These are phyloP conservation scores for Isatis lusitanica DNA, from an alignment of 441 rosid species.

Conservation along the genomic window DNA sequence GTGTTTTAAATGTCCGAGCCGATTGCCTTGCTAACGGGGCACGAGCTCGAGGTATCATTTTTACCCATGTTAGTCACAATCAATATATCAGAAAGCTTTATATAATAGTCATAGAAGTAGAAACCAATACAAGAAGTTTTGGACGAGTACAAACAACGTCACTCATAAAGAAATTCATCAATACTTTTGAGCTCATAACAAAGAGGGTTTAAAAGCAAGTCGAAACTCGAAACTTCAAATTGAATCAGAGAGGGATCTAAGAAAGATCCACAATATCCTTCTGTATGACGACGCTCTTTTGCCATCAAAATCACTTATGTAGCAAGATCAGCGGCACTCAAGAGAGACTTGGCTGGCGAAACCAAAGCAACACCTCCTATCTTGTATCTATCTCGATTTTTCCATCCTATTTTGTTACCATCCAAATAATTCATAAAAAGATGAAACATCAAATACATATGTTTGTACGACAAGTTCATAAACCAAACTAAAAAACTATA, in stretches of 20 bases:
- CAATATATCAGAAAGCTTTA: neutral
- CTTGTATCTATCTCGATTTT: too few relatives aligned
- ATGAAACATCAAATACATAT: too few relatives aligned
- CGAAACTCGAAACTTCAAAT: neutral
- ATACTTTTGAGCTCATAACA: conserved; percentile 24
- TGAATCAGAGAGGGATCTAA: conserved; percentile 39
- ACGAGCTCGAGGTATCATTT: too few relatives aligned
- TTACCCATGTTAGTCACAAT: too few relatives aligned
- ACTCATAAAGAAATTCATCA: conserved; percentile 26
- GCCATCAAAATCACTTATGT: conserved; percentile 28
- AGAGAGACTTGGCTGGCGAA: conserved; percentile 51
- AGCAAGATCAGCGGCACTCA: conserved; percentile 28
- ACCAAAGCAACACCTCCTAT: conserved; percentile 67
- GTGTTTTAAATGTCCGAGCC: too few relatives aligned
- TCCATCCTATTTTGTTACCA: too few relatives aligned
- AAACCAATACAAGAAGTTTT: neutral
- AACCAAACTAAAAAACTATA: too few relatives aligned
- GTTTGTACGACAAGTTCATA: too few relatives aligned
- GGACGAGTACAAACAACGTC: neutral
- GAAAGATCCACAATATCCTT: neutral
- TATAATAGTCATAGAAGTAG: neutral
- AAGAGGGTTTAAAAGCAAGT: neutral
- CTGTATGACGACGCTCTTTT: neutral
- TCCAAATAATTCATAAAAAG: too few relatives aligned
- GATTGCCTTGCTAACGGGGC: too few relatives aligned